A percentile compares a stretch with the other conserved stretches of the same genome.
Evolutionary conservation across 2,329 filamentous ascomycete genomes (phyloP).

Genomic region (Kalmusia sp.): DNA sequence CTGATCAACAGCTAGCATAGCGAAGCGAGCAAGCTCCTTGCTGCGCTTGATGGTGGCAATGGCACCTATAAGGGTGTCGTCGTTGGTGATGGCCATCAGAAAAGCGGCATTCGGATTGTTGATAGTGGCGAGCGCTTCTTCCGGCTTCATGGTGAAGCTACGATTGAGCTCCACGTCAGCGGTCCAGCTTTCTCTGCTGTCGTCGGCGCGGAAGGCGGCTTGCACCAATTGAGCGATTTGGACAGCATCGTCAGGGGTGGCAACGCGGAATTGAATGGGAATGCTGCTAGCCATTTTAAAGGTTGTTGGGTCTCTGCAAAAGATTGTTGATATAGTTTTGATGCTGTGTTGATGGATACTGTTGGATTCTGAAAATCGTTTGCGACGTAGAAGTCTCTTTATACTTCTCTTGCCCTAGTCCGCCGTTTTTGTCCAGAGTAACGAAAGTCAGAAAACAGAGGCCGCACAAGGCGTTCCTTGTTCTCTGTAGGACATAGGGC

Average conservation of each 20-base stretch:
- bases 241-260: not conserved
- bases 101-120: slow-evolving; percentile 1
- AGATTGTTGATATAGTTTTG: not conserved
- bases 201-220: slow-evolving; percentile 7
- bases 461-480: not conserved
- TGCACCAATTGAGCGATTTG: slow-evolving; percentile 3
- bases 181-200: not conserved
- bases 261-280: not conserved
- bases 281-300: not conserved
- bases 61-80: not conserved
- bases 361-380: too few species aligned
- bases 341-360: not conserved
- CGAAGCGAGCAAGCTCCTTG: not conserved
- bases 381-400: not conserved
- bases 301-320: not conserved
- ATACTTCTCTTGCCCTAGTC: not conserved
- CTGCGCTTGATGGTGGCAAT: slow-evolving; percentile 4
- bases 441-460: not conserved
- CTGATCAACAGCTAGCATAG: slow-evolving; percentile 5
- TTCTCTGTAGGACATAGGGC: not conserved
- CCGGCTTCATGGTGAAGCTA: not conserved
- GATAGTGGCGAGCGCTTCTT: slow-evolving; percentile 1
- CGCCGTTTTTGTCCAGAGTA: too few species aligned
- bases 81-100: slow-evolving; percentile 1
- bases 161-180: slow-evolving; percentile 6